These are phyloP conservation scores for Cucurbita ficifolia DNA, from an alignment of 306 rosid species.

Conservation along the genomic window DNA sequence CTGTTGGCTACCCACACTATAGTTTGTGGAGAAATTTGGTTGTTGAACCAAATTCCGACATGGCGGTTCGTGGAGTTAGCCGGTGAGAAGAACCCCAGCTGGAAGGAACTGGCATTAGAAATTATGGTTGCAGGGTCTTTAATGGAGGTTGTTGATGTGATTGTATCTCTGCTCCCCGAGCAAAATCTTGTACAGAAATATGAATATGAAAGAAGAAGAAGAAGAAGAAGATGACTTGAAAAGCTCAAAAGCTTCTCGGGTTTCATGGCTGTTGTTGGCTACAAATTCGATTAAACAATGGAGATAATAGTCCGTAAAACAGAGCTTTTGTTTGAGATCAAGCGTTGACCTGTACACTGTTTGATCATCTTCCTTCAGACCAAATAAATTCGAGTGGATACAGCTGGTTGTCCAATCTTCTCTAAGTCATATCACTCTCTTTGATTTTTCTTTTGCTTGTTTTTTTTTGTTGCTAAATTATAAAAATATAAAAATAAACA, in stretches of 20 bases:
- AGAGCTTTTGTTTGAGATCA: no score
- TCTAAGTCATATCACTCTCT: no score
- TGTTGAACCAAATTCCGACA: constrained; percentile 9
- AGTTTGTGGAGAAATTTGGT: neutral
- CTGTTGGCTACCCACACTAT: constrained; percentile 9
- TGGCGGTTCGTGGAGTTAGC: neutral
- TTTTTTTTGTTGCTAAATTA: no score
- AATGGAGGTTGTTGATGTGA: neutral
- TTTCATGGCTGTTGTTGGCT: neutral
- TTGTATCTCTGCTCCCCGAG: neutral
- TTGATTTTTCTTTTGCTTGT: no score
- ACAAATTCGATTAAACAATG: no score
- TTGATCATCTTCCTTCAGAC: no score
- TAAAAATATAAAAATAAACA: no score
- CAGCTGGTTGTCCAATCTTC: no score
- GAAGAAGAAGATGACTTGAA: neutral
- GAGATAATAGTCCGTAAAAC: no score
- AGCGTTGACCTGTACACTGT: no score
- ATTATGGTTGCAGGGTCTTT: neutral
- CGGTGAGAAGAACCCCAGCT: neutral
- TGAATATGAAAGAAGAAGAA: neutral
- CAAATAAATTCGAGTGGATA: no score
- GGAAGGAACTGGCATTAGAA: neutral
- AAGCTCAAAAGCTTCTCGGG: neutral
- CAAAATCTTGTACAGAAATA: neutral